These are phyloP conservation scores for Coffea canephora DNA, from an alignment of 257 asterid species.

Conservation along the genomic window DNA sequence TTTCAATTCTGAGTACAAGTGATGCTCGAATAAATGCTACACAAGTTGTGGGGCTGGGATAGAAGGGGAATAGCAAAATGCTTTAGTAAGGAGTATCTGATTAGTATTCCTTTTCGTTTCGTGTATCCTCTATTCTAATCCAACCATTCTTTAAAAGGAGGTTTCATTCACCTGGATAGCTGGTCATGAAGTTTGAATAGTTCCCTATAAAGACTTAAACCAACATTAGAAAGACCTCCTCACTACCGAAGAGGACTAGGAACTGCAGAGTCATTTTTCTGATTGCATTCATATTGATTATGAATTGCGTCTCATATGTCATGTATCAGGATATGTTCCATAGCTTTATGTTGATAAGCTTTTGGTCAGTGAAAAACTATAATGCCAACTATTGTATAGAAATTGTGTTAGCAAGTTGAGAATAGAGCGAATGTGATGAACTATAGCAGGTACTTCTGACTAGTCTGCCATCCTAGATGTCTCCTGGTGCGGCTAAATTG, in stretches of 20 bases:
- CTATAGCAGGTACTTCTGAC: slow-evolving; percentile 33
- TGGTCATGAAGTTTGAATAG: background rate
- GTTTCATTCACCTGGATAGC: background rate
- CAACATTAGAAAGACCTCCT: background rate
- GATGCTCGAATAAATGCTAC: background rate
- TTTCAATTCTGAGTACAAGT: background rate
- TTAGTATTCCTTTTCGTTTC: background rate
- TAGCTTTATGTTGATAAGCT: background rate
- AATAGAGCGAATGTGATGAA: slow-evolving; percentile 25
- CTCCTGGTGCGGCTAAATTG: slow-evolving; percentile 24
- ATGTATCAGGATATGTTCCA: background rate
- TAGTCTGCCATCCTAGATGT: slow-evolving; percentile 16
- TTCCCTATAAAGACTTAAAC: background rate
- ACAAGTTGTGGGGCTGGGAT: background rate
- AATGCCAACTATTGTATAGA: background rate
- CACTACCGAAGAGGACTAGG: background rate
- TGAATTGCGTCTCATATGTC: background rate
- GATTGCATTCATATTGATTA: background rate
- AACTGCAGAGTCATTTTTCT: background rate
- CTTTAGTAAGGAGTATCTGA: background rate
- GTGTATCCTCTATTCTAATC: background rate
- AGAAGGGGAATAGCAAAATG: background rate
- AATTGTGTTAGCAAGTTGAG: slow-evolving; percentile 4
- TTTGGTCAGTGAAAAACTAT: background rate
- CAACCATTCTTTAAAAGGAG: background rate